A percentile compares a stretch with the other conserved stretches of the same genome.
Evolutionary conservation across 108 stramenopile genomes (phyloP).

Genomic region (Nitzschia sp.): DNA sequence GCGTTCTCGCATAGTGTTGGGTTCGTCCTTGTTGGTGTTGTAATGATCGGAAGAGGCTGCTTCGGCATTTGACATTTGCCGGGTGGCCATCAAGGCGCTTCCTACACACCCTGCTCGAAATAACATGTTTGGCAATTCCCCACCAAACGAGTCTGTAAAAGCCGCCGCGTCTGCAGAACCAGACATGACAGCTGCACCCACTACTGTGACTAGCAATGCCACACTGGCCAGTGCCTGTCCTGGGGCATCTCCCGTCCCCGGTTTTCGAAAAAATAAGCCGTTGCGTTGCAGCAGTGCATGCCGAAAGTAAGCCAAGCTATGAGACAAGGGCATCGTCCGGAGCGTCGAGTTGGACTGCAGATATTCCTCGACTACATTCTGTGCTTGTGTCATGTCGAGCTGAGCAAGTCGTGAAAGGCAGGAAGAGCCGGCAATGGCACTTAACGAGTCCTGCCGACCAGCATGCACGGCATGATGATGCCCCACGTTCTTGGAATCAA

Average conservation of each 20-base stretch:
- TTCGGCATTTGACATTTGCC: conserved; percentile 10
- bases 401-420: conserved; percentile 54
- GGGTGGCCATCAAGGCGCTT: conserved; percentile 42
- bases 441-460: conserved; percentile 4
- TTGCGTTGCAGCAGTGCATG: conserved; percentile 42
- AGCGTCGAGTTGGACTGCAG: conserved; percentile 64
- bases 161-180: conserved; percentile 39
- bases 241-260: conserved; percentile 12
- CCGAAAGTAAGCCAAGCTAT: conserved; percentile 60
- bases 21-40: background rate
- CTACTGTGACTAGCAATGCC: conserved; percentile 57
- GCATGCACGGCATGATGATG: no score
- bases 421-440: conserved; percentile 48
- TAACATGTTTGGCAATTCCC: conserved; percentile 55
- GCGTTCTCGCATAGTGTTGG: conserved; percentile 27
- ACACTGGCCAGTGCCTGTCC: conserved; percentile 38
- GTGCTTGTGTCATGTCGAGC: conserved; percentile 45
- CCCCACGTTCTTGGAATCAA: background rate
- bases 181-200: conserved; percentile 54
- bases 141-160: conserved; percentile 32
- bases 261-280: conserved; percentile 25
- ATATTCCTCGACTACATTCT: conserved; percentile 57
- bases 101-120: conserved; percentile 73
- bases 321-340: conserved; percentile 59
- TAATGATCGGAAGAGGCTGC: background rate